Evolutionary conservation across 768 basidiomycete species (phyloP), one percentile per base, ranked within the genome.

Genomic region (Serendipita sp.): DNA sequence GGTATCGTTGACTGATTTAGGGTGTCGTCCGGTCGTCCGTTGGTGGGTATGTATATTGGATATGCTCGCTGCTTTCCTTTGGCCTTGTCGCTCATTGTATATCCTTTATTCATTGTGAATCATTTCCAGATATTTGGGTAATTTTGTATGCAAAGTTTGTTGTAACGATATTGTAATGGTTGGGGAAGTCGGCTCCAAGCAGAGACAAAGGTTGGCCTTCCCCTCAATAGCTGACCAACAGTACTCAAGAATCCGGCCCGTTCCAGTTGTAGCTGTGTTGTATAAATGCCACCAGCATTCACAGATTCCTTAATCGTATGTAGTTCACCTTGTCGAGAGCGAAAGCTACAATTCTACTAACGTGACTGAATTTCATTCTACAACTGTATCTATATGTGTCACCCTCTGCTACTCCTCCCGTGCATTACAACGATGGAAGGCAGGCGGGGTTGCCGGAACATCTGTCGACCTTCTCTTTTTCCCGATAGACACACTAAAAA

Each of bases 401-500:
- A 45, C n/a, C 11, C 50, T 29, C 44, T 53, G 16, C 37, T 6
- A 29, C 34, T 3, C 18, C 6, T 27, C 16, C 18, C 16, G 16
- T 23, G 23, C 37, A 60, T 43, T 18, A 23, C 23, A 62, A 33
- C 23, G 13, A 36, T 40, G 40, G 40, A 23, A 92, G 88, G 87
- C 90, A 46, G 92, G 95, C 29, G 94, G 88, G 23, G 73, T 86
- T n/a, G 91, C 96, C 36, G 95, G 95, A 31, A 87, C 91, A 5
- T 80, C 91, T 1, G 95, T 97, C 16, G 95, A 99, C 75, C 80
- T 97, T 50, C 80, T 96, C 23, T 94, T 99, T 77, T 99, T 92
- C 73, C 95, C 95, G 1, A 84, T 99, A 64, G 95, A 99, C 75
- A 96, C 95, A 0, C 75, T 98, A 72, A 99, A 99, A 75, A 98